Evolutionary conservation across 495 filamentous ascomycete species (phyloP), one percentile per base, ranked within the genome.

Genomic region (Clavariopsis aquatica): DNA sequence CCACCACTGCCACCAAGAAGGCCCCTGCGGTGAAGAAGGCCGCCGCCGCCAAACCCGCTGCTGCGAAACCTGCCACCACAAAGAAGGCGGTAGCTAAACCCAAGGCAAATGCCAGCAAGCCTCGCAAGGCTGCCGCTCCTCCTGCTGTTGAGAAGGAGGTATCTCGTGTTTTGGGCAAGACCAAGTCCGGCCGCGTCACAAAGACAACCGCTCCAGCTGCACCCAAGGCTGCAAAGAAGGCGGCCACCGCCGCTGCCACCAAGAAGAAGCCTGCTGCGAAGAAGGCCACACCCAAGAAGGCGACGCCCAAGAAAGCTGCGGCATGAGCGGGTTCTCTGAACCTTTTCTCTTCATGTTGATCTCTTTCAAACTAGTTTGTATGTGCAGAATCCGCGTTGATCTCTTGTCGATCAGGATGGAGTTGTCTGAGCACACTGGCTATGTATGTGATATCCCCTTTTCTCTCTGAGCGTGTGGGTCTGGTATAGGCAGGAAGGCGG

Each of bases 111-210:
- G 63, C 65, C 26, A 55, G 63, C 52, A 55, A 51, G 17, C 58
- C 67, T 19, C 49, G 69, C 27, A 65, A 64, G 59, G 67, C 62
- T 20, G 43, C 62, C 15, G n/a, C 58, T 22, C 84, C 86, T 17
- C 81, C 82, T 54, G 89, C 91, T 60, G 82, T 89, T 53, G 85
- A 86, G 51, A 87, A 92, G 57, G 87, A 91, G 79, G 82, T 88
- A 66, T 84, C 89, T 69, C 81, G 88, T 60, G 81, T 89, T 53
- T 76, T 92, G 52, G 83, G 82, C 66, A 96, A 91, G 84, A 96
- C 93, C 75, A 96, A 96, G 85, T 89, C 91, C 22, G 92, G 93
- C 19, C 88, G 92, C 60, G 88, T 96, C 65, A 87, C 90, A 49
- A 96, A 96, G 87, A 84, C 85, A 19, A 81, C 83, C 34, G 76